Percentiles rank a stretch among this genome's conserved stretches.
Evolutionary conservation across 495 filamentous ascomycete genomes (phyloP).

Genomic region (Penicillium longicatenatum): DNA sequence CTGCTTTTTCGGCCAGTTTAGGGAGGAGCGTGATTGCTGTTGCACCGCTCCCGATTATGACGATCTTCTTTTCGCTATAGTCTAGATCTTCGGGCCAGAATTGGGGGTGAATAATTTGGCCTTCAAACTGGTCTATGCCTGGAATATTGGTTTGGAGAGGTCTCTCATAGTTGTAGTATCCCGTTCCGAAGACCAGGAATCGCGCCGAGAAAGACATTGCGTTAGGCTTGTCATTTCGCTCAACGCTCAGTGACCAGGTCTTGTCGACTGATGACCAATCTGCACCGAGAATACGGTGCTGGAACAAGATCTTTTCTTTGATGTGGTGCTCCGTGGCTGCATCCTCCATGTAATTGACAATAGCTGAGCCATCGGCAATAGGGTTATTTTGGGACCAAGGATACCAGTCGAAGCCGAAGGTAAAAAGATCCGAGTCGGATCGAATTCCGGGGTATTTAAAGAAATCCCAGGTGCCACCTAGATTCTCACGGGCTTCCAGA

Average conservation of each 20-base stretch:
- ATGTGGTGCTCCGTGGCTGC: slow-evolving; percentile 61
- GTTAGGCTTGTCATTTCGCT: slow-evolving; percentile 42
- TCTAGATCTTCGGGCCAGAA: slow-evolving; percentile 56
- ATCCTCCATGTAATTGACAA: slow-evolving; percentile 63
- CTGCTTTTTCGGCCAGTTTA: slow-evolving; percentile 45
- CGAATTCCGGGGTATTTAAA: slow-evolving; percentile 72
- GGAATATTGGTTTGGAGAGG: slow-evolving; percentile 54
- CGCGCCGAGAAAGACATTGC: slow-evolving; percentile 48
- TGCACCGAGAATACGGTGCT: slow-evolving; percentile 54
- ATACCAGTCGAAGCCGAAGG: slow-evolving; percentile 68
- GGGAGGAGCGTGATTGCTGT: slow-evolving; percentile 57
- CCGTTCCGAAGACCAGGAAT: slow-evolving; percentile 64
- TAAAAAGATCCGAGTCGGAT: slow-evolving; percentile 66
- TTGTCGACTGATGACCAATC: slow-evolving; percentile 64
- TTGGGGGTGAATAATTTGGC: slow-evolving; percentile 51
- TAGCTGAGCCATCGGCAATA: slow-evolving; percentile 62
- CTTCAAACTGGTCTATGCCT: slow-evolving; percentile 40
- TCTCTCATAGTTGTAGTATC: slow-evolving; percentile 65
- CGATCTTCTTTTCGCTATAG: slow-evolving; percentile 53
- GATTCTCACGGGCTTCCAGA: slow-evolving; percentile 58
- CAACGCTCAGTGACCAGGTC: slow-evolving; percentile 45
- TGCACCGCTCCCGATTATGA: slow-evolving; percentile 59
- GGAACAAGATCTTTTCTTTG: slow-evolving; percentile 59
- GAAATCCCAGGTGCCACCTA: slow-evolving; percentile 74
- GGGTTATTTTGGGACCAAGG: slow-evolving; percentile 61